Base-by-base conservation (phyloP, 352 stramenopile genomes). In the Phytophthora chlamydospora region DNA sequence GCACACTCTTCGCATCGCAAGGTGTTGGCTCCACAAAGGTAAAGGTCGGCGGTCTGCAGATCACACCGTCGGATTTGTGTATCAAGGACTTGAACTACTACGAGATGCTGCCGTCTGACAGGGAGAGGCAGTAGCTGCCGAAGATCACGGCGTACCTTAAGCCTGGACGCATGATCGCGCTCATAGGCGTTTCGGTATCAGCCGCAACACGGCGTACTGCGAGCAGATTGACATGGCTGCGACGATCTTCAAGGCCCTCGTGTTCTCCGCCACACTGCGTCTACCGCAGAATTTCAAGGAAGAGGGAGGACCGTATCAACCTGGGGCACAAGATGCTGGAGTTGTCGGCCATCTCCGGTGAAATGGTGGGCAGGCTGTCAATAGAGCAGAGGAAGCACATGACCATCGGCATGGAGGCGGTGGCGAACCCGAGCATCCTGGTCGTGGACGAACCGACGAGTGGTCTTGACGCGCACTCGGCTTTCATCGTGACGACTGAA, bases 311-410 rank as follows among this genome's bases (percentile, higher is more conserved):
- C 33, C 52, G 55, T 9, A 72, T 83, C 54, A 79, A 69, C 39
- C 29, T 88, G 13, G 80, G 91, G 38, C 32, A 75, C 21, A 71
- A 79, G 17, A 84, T 93, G 29, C 63, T 89, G 0, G 78, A 90
- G 52, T 31, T 90, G 2, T 64, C 56, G 6, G 41, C 32, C 5
- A 77, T 87, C 38, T 54, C 62, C 1, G 36, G 13, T 14, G 73
- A 89, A 21, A 59, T 91, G 43, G 65, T 87, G 10, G 47, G 52
- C 9, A 71, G 76, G 38, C 31, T 63, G 17, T 95, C 80, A 4
- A 83, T 97, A 39, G 92, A 97, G 64, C 89, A 98, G 62, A 88
- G 90, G 65, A 98, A 98, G 76, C 75, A 91, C n/a, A 70, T 98
- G 36, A 93, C 91, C 10, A 97, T 98, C 54, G 95, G 82, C 42